Evolutionary conservation across 2,329 filamentous ascomycete species (phyloP).

Genomic region (Davidsoniella eucalypti): DNA sequence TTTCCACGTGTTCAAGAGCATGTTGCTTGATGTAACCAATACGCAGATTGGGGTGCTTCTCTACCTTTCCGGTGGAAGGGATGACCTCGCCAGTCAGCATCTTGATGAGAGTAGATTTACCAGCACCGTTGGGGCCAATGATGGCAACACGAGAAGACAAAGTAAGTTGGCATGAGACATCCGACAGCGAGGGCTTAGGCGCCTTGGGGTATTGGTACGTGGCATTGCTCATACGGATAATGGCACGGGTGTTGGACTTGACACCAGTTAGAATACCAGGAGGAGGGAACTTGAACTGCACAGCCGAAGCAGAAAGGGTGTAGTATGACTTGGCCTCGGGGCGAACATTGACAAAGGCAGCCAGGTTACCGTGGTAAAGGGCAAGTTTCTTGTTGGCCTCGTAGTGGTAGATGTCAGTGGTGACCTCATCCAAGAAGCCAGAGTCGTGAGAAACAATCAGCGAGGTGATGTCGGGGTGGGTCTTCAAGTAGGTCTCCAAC

Average conservation of each 20-base stretch:
- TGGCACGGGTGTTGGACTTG: conserved; percentile 85
- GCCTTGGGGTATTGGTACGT: conserved; percentile 88
- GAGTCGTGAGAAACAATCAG: conserved; percentile 98
- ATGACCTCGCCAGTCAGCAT: conserved; percentile 84
- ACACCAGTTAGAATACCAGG: conserved; percentile 89
- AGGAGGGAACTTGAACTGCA: conserved; percentile 95
- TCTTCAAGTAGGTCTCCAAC: conserved; percentile 88
- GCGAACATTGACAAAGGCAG: conserved; percentile 70
- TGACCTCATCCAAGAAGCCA: conserved; percentile 89
- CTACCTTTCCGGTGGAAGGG: conserved; percentile 68
- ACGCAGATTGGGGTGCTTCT: conserved; percentile 96
- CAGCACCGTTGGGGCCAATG: conserved; percentile 92
- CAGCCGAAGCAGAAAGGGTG: conserved; percentile 71
- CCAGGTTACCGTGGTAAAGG: conserved; percentile 68
- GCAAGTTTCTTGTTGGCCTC: conserved; percentile 87
- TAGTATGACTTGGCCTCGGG: conserved; percentile 98
- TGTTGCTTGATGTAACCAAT: conserved; percentile 99
- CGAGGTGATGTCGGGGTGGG: conserved; percentile 90
- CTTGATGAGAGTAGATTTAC: conserved; percentile 97
- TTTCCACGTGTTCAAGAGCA: conserved; percentile 95
- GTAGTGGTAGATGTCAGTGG: conserved; percentile 98
- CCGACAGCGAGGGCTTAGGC: conserved; percentile 68
- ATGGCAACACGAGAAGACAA: conserved; percentile 90
- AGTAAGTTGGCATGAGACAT: conserved; percentile 75
- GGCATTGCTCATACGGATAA: conserved; percentile 85